Percentiles rank a stretch among this genome's conserved stretches.
Conservation (phyloP, 73 alveolate species). For the Paramecium octaurelia region DNA sequence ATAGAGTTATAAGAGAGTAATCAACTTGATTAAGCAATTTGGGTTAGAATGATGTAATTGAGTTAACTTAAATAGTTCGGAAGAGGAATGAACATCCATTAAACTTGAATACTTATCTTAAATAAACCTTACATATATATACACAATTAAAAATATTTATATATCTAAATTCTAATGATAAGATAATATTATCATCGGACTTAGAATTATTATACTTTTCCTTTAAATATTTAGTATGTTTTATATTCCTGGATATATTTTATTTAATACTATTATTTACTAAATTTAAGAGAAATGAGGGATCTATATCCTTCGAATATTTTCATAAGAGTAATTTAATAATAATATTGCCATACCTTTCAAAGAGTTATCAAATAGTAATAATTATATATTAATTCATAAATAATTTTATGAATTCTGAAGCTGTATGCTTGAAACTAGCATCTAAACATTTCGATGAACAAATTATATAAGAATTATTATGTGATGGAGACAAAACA, state of each 20-base stretch:
- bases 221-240: neutral
- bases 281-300: neutral
- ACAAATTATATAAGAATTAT: neutral
- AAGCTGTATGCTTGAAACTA: conserved; percentile 13
- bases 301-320: neutral
- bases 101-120: neutral
- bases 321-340: too few relatives aligned
- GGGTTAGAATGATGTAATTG: neutral
- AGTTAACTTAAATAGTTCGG: too few relatives aligned
- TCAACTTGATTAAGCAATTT: neutral
- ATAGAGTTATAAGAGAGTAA: too few relatives aligned
- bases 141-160: too few relatives aligned
- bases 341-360: neutral
- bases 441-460: conserved; percentile 20
- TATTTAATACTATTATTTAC: neutral
- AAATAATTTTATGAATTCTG: conserved; percentile 15
- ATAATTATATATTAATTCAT: neutral
- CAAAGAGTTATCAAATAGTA: neutral
- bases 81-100: neutral
- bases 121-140: too few relatives aligned
- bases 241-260: neutral
- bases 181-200: neutral
- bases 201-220: neutral
- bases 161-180: neutral
- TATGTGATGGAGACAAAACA: neutral